Conservation (phyloP, 2,329 filamentous ascomycete genomes). For the Epichloe sibirici region DNA sequence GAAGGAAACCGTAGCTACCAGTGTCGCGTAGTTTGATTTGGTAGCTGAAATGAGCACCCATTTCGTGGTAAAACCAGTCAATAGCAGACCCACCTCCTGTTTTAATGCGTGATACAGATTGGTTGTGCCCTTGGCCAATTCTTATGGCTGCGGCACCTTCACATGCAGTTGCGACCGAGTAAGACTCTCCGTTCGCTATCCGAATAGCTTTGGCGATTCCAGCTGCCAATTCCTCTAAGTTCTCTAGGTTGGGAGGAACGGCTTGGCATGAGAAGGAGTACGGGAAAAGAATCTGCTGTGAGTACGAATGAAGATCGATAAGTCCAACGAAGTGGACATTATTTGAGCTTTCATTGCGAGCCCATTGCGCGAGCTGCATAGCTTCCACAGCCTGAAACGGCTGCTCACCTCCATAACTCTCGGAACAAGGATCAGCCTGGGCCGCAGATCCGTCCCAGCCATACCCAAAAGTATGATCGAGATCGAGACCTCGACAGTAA, state of each 20-base stretch:
- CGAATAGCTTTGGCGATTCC: conserved; percentile 85
- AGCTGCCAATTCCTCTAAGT: conserved; percentile 78
- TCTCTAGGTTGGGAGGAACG: conserved; percentile 76
- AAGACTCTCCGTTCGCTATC: conserved; percentile 61
- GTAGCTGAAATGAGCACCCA: conserved; percentile 73
- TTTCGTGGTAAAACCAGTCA: conserved; percentile 90
- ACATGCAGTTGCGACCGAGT: conserved; percentile 74
- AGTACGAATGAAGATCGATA: conserved; percentile 87
- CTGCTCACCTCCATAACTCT: conserved; percentile 72
- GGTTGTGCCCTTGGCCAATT: conserved; percentile 12
- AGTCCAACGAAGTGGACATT: conserved; percentile 72
- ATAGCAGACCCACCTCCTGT: conserved; percentile 73
- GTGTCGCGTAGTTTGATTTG: conserved; percentile 91
- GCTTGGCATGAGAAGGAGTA: conserved; percentile 74
- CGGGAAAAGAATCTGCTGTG: conserved; percentile 86
- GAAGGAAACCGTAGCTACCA: conserved; percentile 84
- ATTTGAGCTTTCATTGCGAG: conserved; percentile 62
- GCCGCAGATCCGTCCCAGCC: conserved; percentile 63
- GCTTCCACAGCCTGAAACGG: conserved; percentile 80
- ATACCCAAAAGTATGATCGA: conserved; percentile 78
- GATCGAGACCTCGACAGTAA: conserved; percentile 78
- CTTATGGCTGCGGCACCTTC: conserved; percentile 51
- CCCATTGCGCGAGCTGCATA: conserved; percentile 66
- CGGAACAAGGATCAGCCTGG: conserved; percentile 72
- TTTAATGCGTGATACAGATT: conserved; percentile 43